Evolutionary conservation across 1,139 yeast genomes (phyloP).

Genomic region (Yamadazyma songkhlaensis): DNA sequence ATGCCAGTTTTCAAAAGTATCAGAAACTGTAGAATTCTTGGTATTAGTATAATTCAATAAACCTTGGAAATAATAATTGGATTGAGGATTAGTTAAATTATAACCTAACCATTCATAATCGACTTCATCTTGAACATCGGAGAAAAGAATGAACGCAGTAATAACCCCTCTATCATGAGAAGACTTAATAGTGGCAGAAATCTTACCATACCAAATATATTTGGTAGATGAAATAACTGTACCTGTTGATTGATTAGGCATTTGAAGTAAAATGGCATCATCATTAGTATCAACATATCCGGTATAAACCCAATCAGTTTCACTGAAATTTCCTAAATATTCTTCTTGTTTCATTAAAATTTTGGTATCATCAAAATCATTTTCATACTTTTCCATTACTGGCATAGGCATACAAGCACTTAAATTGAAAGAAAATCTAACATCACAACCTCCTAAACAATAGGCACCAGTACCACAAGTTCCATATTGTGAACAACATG

Average conservation of each 20-base stretch:
- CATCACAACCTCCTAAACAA: conserved; percentile 84
- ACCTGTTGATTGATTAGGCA: conserved; percentile 79
- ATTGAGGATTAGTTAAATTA: conserved; percentile 61
- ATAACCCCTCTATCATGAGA: conserved; percentile 80
- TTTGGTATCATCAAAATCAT: conserved; percentile 31
- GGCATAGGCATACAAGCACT: conserved; percentile 70
- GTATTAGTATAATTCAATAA: conserved; percentile 64
- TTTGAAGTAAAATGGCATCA: conserved; percentile 61
- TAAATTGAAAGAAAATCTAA: conserved; percentile 57
- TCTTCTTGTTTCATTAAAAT: conserved; percentile 30
- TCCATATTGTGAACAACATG: conserved; percentile 85
- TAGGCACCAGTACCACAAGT: conserved; percentile 79
- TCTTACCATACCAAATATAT: conserved; percentile 86
- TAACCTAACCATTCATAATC: conserved; percentile 86
- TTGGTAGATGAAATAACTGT: conserved; percentile 78
- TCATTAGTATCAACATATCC: conserved; percentile 61
- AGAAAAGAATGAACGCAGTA: conserved; percentile 79
- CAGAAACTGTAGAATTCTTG: conserved; percentile 39
- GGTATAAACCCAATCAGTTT: conserved; percentile 69
- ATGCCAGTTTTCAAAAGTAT: conserved; percentile 70
- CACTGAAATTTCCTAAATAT: conserved; percentile 70
- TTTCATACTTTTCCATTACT: conserved; percentile 28
- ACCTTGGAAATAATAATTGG: conserved; percentile 81
- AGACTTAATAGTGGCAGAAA: conserved; percentile 65
- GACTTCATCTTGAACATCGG: conserved; percentile 86